phyloP scores from a whole-genome alignment of 768 basidiomycete genomes.

The Phlebiopsis flavidoalba region DNA sequence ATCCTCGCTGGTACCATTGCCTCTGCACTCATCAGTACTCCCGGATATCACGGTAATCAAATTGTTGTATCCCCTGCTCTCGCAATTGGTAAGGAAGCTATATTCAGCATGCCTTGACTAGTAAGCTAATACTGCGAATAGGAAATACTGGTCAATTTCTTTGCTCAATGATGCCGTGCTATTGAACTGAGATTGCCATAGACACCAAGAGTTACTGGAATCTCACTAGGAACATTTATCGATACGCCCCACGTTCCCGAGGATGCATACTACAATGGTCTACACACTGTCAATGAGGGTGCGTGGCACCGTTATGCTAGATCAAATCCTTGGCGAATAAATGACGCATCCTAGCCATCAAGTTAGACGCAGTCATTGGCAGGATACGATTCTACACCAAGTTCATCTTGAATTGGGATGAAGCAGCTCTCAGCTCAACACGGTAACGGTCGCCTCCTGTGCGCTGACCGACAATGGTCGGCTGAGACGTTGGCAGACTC shows the following conservation, averaged over 20 bases:
- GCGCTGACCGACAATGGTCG: no score
- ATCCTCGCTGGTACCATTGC: slow-evolving; percentile 31
- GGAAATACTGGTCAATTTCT: slow-evolving; percentile 25
- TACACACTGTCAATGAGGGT: slow-evolving; percentile 76
- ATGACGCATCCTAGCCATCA: slow-evolving; percentile 34
- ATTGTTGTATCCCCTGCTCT: slow-evolving; percentile 4
- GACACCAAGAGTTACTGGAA: slow-evolving; percentile 44
- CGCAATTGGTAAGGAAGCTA: slow-evolving; percentile 2
- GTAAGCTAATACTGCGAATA: neutral
- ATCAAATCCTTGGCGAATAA: slow-evolving; percentile 10
- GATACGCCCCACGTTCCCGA: slow-evolving; percentile 39
- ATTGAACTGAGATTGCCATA: slow-evolving; percentile 15
- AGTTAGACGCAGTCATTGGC: slow-evolving; percentile 49
- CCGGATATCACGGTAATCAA: neutral
- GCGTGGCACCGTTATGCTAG: slow-evolving; percentile 7
- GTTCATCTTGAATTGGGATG: slow-evolving; percentile 66
- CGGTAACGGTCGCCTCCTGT: no score
- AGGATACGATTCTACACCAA: slow-evolving; percentile 61
- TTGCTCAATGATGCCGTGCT: neutral
- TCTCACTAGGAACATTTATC: slow-evolving; percentile 55
- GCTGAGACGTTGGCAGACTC: no score
- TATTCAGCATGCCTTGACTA: neutral
- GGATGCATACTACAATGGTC: slow-evolving; percentile 20
- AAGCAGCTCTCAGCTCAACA: slow-evolving; percentile 18
- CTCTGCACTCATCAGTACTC: slow-evolving; percentile 34